Base-by-base conservation (phyloP, 495 filamentous ascomycete species). In the Penicillium cosmopolitanum region DNA sequence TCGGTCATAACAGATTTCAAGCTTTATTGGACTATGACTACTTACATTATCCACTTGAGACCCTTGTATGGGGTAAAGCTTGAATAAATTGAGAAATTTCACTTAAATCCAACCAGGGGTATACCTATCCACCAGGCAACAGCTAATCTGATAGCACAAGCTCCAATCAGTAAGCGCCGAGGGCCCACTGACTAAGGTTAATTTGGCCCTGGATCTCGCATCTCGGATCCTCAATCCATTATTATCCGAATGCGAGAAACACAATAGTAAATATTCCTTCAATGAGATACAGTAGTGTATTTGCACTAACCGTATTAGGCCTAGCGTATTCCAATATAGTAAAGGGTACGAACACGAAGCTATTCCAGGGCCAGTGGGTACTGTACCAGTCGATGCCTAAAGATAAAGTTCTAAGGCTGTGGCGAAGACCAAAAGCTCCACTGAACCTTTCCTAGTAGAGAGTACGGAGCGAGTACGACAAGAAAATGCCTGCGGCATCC, bases 381-480 rank as follows among this genome's bases (percentile, higher is more conserved):
- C 19, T 11, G 10, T 12, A 25, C 10, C 21, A 12, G 16, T 46
- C 16, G 43, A 46, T 18, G 15, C 16, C 16, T 19, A 23, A 12
- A 23, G 18, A 25, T 48, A 25, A 19, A 28, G 21, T 48, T 23
- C 46, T 28, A 23, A 28, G 10, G 1, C 21, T 28, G 34, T 28
- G 47, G 47, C 47, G 9, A 42, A 52, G 33, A 13, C 52, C 51
- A 38, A 53, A 47, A 12, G 25, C 43, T 19, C 58, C 52, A 59
- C 15, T 21, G 4, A 5, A n/a, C 12, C 18, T 34, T 60, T 46
- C 56, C 53, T 13, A 53, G 5, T 50, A 34, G 8, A 36, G 60
- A 54, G 31, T 10, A 21, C 11, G 31, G 31, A 54, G 54, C 56
- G 60, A 63, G 15, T 66, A 66, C 60, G 60, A 55, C 18, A 11